Conservation (phyloP, 2,329 filamentous ascomycete species). For the Aspergillus udagawae region DNA sequence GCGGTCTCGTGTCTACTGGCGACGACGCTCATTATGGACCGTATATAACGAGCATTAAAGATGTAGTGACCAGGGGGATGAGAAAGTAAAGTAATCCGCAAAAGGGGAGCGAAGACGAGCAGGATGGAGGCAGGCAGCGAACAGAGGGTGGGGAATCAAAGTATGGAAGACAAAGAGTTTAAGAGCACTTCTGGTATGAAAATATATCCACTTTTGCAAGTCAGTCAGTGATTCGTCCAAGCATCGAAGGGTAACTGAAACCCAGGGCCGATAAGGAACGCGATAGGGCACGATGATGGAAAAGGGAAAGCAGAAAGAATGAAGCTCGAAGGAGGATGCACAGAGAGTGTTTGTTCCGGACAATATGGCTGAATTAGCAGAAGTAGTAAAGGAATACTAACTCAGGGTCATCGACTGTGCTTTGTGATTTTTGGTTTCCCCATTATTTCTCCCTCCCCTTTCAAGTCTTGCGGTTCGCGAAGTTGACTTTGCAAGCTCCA, state of each 20-base stretch:
- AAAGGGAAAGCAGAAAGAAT: background rate
- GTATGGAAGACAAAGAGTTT: background rate
- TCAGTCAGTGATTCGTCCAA: background rate
- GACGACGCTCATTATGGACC: conserved; percentile 37
- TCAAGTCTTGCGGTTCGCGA: background rate
- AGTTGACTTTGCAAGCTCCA: background rate
- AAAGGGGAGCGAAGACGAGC: background rate
- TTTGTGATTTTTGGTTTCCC: background rate
- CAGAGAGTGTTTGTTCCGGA: conserved; percentile 9
- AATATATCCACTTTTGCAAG: background rate
- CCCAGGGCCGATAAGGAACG: background rate
- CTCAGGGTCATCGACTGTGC: background rate
- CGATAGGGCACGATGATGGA: background rate
- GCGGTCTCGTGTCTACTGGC: conserved; percentile 35
- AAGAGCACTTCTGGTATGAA: background rate
- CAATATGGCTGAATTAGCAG: background rate
- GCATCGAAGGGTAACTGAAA: background rate
- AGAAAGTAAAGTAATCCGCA: conserved; percentile 7
- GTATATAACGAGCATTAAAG: conserved; percentile 14
- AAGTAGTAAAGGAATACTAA: background rate
- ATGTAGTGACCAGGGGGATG: background rate
- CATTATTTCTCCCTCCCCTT: background rate
- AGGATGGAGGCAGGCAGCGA: background rate
- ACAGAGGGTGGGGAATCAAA: background rate
- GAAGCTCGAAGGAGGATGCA: conserved; percentile 9